Conservation (phyloP, 2,329 filamentous ascomycete species). For the Curvularia eragrostidis region DNA sequence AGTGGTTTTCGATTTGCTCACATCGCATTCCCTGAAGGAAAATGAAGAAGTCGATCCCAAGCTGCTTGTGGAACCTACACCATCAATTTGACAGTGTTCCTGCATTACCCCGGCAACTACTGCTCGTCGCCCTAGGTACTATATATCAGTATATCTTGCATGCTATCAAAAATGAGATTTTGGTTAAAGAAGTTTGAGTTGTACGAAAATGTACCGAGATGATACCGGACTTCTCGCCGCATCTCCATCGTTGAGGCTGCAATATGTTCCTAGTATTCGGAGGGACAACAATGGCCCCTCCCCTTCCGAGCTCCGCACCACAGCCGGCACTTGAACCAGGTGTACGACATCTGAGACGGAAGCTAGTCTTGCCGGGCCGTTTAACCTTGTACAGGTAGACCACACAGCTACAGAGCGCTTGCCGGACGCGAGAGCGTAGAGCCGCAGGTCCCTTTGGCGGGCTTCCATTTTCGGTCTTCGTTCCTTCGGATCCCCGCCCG, state of each 20-base stretch:
- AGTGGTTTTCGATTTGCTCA: background rate
- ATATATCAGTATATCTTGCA: background rate
- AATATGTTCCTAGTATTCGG: conserved; percentile 16
- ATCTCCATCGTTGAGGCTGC: conserved; percentile 16
- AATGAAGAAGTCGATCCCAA: background rate
- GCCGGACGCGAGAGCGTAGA: conserved; percentile 31
- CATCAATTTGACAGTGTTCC: conserved; percentile 15
- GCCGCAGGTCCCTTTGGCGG: conserved; percentile 28
- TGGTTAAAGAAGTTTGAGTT: background rate
- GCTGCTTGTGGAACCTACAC: conserved; percentile 13
- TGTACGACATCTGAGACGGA: conserved; percentile 29
- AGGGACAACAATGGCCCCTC: conserved; percentile 33
- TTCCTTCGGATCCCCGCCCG: conserved; percentile 36
- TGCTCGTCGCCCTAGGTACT: background rate
- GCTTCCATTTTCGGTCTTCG: conserved; percentile 32
- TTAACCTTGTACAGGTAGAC: conserved; percentile 23
- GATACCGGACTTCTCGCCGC: conserved; percentile 18
- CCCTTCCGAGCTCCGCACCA: conserved; percentile 37
- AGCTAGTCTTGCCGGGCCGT: conserved; percentile 16
- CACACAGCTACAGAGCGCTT: conserved; percentile 9
- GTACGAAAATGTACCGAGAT: background rate
- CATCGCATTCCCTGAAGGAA: background rate
- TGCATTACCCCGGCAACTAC: conserved; percentile 12
- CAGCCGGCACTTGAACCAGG: conserved; percentile 23
- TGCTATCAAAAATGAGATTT: background rate